Evolutionary conservation across 2,329 filamentous ascomycete genomes (phyloP), one percentile per base, ranked within the genome.

Genomic region (Thielaviopsis euricoi): DNA sequence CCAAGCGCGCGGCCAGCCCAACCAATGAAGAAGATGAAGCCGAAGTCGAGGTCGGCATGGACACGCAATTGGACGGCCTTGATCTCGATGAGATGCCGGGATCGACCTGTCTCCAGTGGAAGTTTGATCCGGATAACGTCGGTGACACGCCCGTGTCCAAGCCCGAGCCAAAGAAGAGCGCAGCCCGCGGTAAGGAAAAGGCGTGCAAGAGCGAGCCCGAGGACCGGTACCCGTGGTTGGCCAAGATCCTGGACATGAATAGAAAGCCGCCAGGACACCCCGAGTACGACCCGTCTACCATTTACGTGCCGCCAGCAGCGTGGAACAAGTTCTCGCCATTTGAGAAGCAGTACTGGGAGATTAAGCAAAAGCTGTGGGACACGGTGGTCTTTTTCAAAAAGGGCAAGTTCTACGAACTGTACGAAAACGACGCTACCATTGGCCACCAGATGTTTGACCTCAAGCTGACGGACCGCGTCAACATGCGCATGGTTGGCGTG

Each of bases 331-430:
- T 98, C 67, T 94, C 90, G 0, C 81, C 91, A 0, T 98, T 98
- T 63, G 93, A 98, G 71, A 94, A 89, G 69, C 93, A 98, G 68
- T 98, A 98, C 69, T 98, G 93, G 93, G 89, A 95, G 66, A 97
- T 98, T 70, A 98, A 98, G 73, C 87, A 90, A 69, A 96, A 96
- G 65, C 87, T 94, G 63, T 97, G 88, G 87, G 89, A 96, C 63
- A 96, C 90, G 0, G 85, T 98, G 52, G 91, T 98, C 17, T 98
- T 98, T 72, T 98, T 98, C 82, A 98, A 97, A 71, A 98, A 98
- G 75, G 93, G 93, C 66, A 98, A 98, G 66, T 98, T 98, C 71
- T 98, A 96, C 67, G 93, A 98, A 68, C 77, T 98, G 0, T 98
- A 97, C 66, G 93, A 98, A 69, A 95, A 96, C 61, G 93, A 98